A percentile compares a stretch with the other conserved stretches of the same genome.
phyloP scores from a whole-genome alignment of 208 protist genomes.

The Leishmania mexicana region DNA sequence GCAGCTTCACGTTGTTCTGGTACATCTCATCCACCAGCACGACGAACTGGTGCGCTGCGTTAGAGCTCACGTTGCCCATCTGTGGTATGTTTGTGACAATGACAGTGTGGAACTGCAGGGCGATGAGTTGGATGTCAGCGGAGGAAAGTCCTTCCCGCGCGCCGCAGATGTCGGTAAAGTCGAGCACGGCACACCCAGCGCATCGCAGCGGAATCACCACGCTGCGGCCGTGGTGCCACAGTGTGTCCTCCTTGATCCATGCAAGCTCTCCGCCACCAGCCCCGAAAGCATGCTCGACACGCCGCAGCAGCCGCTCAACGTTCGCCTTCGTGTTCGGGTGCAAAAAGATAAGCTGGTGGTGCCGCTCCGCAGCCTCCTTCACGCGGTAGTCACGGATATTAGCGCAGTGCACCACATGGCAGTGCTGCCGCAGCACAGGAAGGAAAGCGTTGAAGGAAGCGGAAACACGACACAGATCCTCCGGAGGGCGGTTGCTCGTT shows the following conservation, averaged over 20 bases:
- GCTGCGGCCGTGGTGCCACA: slow-evolving; percentile 73
- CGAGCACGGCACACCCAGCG: slow-evolving; percentile 75
- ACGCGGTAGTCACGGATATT: slow-evolving; percentile 64
- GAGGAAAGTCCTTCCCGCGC: slow-evolving; percentile 47
- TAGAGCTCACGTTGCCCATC: slow-evolving; percentile 57
- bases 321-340: slow-evolving; percentile 64
- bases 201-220: slow-evolving; percentile 71
- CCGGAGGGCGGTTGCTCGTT: slow-evolving; percentile 86
- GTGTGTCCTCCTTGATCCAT: slow-evolving; percentile 51
- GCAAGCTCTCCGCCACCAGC: slow-evolving; percentile 1
- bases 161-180: slow-evolving; percentile 82
- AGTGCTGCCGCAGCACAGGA: slow-evolving; percentile 62
- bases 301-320: slow-evolving; percentile 45
- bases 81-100: slow-evolving; percentile 82
- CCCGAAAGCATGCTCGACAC: slow-evolving; percentile 55
- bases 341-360: slow-evolving; percentile 62
- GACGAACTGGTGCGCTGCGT: slow-evolving; percentile 85
- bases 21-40: slow-evolving; percentile 90
- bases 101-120: slow-evolving; percentile 75
- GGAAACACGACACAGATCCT: slow-evolving; percentile 72
- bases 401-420: slow-evolving; percentile 63
- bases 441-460: slow-evolving; percentile 70
- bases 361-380: slow-evolving; percentile 30
- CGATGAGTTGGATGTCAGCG: slow-evolving; percentile 78
- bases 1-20: slow-evolving; percentile 88